A percentile compares a stretch with the other conserved stretches of the same genome.
Conservation (phyloP, 2,329 filamentous ascomycete genomes). For the Magnaporthales sp. region DNA sequence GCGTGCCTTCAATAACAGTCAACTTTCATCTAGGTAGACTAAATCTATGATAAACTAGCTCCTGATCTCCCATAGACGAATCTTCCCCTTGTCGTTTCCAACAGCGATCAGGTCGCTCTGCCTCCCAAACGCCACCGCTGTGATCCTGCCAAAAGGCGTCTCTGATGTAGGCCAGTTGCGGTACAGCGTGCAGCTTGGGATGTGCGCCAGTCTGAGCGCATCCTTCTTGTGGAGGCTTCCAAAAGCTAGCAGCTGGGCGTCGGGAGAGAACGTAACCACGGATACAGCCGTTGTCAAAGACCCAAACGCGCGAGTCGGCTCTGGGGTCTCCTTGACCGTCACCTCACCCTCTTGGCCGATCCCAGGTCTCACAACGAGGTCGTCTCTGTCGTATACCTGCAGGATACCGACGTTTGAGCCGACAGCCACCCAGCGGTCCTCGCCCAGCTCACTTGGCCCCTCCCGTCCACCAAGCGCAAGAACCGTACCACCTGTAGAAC, state of each 20-base stretch:
- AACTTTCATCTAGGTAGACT: neutral
- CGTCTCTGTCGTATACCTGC: conserved; percentile 82
- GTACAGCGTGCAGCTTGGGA: conserved; percentile 90
- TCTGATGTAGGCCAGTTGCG: conserved; percentile 92
- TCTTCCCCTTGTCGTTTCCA: conserved; percentile 81
- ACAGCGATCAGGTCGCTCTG: conserved; percentile 68
- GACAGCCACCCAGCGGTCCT: conserved; percentile 81
- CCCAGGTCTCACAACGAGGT: conserved; percentile 46
- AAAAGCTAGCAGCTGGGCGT: conserved; percentile 84
- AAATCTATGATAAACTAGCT: conserved; percentile 31
- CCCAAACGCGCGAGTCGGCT: conserved; percentile 66
- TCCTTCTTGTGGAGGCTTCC: conserved; percentile 82
- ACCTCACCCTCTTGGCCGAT: conserved; percentile 16
- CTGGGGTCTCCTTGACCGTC: conserved; percentile 56
- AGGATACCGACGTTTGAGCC: conserved; percentile 82
- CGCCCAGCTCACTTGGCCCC: conserved; percentile 56
- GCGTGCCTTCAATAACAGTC: neutral
- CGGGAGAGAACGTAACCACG: conserved; percentile 70
- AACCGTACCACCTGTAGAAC: conserved; percentile 76
- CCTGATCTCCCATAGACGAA: conserved; percentile 84
- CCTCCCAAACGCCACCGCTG: conserved; percentile 59
- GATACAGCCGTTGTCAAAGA: conserved; percentile 84
- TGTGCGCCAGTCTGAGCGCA: conserved; percentile 76
- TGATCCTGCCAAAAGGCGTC: conserved; percentile 80
- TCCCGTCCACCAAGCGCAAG: conserved; percentile 64